phyloP scores from a whole-genome alignment of 495 filamentous ascomycete species.

The Articulospora tetracladia region DNA sequence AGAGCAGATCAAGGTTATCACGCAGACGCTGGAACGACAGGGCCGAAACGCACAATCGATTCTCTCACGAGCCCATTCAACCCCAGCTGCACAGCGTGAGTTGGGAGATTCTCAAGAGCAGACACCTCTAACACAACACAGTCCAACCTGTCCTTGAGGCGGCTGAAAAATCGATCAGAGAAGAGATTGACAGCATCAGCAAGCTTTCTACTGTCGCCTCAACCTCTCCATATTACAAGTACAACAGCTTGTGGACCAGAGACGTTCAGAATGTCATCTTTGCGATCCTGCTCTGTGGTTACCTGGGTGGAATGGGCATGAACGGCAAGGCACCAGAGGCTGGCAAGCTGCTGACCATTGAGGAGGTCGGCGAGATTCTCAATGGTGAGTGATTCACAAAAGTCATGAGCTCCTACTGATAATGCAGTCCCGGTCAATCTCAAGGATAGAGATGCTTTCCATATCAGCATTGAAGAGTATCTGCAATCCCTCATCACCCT shows the following conservation, averaged over 20 bases:
- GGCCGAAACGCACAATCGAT: slow-evolving; percentile 70
- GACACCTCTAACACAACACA: slow-evolving; percentile 11
- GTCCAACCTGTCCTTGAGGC: slow-evolving; percentile 40
- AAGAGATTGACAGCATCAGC: slow-evolving; percentile 50
- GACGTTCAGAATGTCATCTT: slow-evolving; percentile 79
- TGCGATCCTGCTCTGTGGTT: slow-evolving; percentile 69
- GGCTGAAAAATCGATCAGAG: slow-evolving; percentile 51
- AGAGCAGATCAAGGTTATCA: slow-evolving; percentile 78
- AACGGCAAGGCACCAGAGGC: slow-evolving; percentile 28
- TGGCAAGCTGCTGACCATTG: slow-evolving; percentile 76
- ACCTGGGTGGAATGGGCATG: slow-evolving; percentile 62
- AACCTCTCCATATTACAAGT: slow-evolving; percentile 92
- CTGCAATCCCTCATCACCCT: slow-evolving; percentile 79
- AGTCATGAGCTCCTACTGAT: slow-evolving; percentile 7
- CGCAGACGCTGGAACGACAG: slow-evolving; percentile 65
- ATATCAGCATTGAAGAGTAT: slow-evolving; percentile 96
- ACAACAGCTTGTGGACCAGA: slow-evolving; percentile 80
- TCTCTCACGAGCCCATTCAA: slow-evolving; percentile 86
- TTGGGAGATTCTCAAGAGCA: slow-evolving; percentile 10
- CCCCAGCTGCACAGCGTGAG: slow-evolving; percentile 71
- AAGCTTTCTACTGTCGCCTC: slow-evolving; percentile 69
- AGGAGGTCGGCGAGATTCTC: slow-evolving; percentile 76
- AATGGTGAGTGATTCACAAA: slow-evolving; percentile 49
- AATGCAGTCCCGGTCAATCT: slow-evolving; percentile 86
- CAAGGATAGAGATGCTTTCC: slow-evolving; percentile 86